phyloP scores from a whole-genome alignment of 768 basidiomycete genomes.

The Tricholoma saponaceum region DNA sequence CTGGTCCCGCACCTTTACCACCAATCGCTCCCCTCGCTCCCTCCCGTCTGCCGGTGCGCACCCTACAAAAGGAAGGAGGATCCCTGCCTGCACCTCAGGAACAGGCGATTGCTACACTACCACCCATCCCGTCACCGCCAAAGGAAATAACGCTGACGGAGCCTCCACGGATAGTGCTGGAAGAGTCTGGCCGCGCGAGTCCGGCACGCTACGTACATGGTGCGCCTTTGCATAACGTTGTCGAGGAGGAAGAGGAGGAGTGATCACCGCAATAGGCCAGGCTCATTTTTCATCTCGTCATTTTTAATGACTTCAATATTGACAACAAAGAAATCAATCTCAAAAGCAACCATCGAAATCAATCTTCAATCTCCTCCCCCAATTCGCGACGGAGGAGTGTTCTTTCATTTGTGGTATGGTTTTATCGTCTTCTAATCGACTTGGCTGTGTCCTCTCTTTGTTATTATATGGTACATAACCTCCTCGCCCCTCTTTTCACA shows the following conservation, averaged over 20 bases:
- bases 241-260: slow-evolving; percentile 80
- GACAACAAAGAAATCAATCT: background rate
- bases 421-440: background rate
- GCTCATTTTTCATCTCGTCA: background rate
- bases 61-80: slow-evolving; percentile 19
- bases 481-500: background rate
- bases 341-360: background rate
- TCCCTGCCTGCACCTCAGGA: slow-evolving; percentile 15
- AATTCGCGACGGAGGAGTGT: background rate
- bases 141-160: slow-evolving; percentile 26
- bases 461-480: background rate
- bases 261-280: slow-evolving; percentile 1
- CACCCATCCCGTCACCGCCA: slow-evolving; percentile 21
- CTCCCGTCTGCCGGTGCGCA: slow-evolving; percentile 38
- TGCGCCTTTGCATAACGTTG: slow-evolving; percentile 79
- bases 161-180: slow-evolving; percentile 28
- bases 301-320: background rate
- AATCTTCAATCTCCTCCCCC: background rate
- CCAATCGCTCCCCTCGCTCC: slow-evolving; percentile 31
- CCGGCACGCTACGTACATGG: slow-evolving; percentile 79
- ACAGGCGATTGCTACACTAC: slow-evolving; percentile 14
- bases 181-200: slow-evolving; percentile 55
- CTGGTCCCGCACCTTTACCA: slow-evolving; percentile 16
- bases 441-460: background rate
- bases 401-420: background rate